Evolutionary conservation across 805 yeast genomes (phyloP).

Genomic region (Clavispora fructus): DNA sequence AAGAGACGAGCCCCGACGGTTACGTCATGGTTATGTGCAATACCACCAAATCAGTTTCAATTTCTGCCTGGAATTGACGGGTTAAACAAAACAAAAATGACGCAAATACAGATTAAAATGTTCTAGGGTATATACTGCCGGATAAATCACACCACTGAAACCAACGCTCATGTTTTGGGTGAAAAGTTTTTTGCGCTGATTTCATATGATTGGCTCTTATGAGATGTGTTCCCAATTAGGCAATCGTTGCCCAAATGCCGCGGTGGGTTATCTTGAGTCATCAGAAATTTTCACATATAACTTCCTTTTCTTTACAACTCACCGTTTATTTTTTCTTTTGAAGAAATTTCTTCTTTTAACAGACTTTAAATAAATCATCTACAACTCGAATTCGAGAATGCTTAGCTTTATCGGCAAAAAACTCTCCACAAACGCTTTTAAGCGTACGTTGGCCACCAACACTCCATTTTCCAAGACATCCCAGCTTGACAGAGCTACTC

Average conservation of each 20-base stretch:
- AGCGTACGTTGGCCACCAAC: constrained; percentile 31
- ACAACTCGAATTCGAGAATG: constrained; percentile 3
- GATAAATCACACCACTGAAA: no score
- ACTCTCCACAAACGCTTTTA: constrained; percentile 5
- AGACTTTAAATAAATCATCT: not conserved
- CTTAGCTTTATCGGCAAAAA: constrained; percentile 5
- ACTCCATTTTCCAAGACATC: constrained; percentile 32
- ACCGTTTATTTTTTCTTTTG: not conserved
- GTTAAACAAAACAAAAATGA: no score
- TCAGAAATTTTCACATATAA: not conserved
- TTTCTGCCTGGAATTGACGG: no score
- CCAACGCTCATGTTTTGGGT: no score
- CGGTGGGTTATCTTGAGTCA: constrained; percentile 21
- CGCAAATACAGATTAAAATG: not conserved
- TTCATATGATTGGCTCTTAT: constrained; percentile 1
- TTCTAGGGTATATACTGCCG: no score
- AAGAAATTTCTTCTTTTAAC: not conserved
- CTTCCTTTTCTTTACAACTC: not conserved
- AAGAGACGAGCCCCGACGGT: not conserved
- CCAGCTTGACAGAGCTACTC: constrained; percentile 72
- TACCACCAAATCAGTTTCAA: not conserved
- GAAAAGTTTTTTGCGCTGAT: not conserved
- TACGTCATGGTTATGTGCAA: not conserved
- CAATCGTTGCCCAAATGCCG: constrained; percentile 17
- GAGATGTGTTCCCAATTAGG: constrained; percentile 13